A percentile compares a stretch with the other conserved stretches of the same genome.
Evolutionary conservation across 192 early-diverging fungal genomes (phyloP).

Genomic region (Backusella luteola): DNA sequence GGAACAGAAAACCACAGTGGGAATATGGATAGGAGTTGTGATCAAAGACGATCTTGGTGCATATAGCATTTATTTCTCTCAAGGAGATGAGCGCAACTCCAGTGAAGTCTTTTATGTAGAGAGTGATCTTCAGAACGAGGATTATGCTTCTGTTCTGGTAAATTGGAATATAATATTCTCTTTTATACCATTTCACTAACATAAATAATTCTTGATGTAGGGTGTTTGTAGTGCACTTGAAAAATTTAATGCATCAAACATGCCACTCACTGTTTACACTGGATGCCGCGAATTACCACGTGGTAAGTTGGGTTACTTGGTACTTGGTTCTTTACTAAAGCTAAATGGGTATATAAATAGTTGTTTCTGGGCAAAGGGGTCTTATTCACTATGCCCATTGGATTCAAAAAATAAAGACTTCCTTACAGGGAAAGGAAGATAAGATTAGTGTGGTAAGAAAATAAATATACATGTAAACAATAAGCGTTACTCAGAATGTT

Average conservation of each 20-base stretch:
- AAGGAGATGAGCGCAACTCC: not conserved
- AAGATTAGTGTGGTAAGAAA: not conserved
- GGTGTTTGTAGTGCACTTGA: conserved; percentile 2
- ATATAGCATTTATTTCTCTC: not conserved
- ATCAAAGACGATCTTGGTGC: not conserved
- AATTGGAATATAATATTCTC: not conserved
- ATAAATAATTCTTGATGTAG: not conserved
- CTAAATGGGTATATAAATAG: not conserved
- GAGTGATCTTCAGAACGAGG: not conserved
- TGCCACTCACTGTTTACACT: not conserved
- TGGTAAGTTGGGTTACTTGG: not conserved
- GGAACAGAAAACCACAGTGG: not conserved
- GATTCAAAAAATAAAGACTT: not conserved
- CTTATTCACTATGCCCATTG: not conserved
- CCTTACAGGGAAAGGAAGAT: not conserved
- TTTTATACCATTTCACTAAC: not conserved
- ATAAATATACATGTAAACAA: not conserved
- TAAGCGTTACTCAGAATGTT: not conserved
- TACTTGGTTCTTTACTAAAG: not conserved
- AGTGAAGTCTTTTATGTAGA: not conserved
- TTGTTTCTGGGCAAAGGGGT: not conserved
- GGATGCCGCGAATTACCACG: not conserved
- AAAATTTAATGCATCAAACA: not conserved
- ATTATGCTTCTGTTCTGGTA: not conserved
- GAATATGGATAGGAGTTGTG: not conserved